Base-by-base conservation (phyloP, 1,139 yeast species). In the Casaregolazyma suthepensis region DNA sequence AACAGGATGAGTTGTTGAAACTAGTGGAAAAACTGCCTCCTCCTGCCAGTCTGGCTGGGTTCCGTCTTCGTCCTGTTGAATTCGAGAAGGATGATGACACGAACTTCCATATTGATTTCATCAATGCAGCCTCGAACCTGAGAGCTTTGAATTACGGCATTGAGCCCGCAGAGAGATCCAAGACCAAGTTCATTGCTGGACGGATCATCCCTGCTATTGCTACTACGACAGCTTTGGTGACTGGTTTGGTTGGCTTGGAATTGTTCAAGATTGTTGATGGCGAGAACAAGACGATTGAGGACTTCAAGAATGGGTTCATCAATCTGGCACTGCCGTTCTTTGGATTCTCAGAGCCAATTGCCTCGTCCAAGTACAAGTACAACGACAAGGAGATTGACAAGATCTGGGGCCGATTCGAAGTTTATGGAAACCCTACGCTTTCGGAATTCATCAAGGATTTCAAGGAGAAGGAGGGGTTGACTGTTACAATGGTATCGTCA, bases 131-230 rank as follows among this genome's bases (percentile, higher is more conserved):
- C 22, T 91, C 98, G 2, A 93, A 93, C 70, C 82, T 96, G 71
- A 83, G 99, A 70, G 99, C 99, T 35, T 75, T 83, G 70, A 93
- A 91, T 72, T 93, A 94, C 68, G 80, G 83, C 46, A 91, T 93
- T 64, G 58, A 70, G 54, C 66, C 73, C 7, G 76, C 75, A 17
- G 91, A 85, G 67, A 78, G 81, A 50, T 78, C 81, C 50, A 83
- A 82, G 71, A 87, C 94, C 47, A 86, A 86, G 72, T 83, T 86
- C 64, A 86, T 87, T 70, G 76, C 77, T 19, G 98, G 98, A 53
- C 85, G 94, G 71, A 93, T 93, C 61, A 91, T 93, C 61, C 99
- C 99, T 12, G 99, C 99, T 17, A 93, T 93, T 75, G 99, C 99
- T 42, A 93, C 99, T 1, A 94, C 99, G 4, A 93, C 99, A 19